Evolutionary conservation across 306 rosid genomes (phyloP), one percentile per base, ranked within the genome.

Genomic region (Ammopiptanthus mongolicus): DNA sequence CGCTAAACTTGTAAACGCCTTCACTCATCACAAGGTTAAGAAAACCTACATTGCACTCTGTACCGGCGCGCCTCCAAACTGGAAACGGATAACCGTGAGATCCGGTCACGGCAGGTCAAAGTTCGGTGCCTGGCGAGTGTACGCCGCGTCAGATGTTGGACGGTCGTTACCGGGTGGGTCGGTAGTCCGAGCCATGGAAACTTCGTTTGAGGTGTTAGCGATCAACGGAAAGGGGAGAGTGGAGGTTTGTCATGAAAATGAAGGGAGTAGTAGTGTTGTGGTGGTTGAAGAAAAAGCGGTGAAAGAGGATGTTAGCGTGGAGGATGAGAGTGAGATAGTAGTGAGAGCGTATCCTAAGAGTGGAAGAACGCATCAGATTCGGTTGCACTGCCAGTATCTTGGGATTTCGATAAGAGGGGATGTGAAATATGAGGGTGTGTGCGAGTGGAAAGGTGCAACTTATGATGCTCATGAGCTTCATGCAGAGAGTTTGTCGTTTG

Each of bases 341-440:
- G 83, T 90, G 22, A 90, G 96, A 78, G 96, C 97, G 12, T 76
- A 73, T 82, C 96, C 98, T 36, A 77, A 68, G 44, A 91, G 95
- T 76, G 98, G 98, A 80, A 82, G 97, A 83, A 88, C 98, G 6
- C 98, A 95, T 83, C 98, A 95, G 71, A 95, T 95, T 84, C 96
- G 91, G 17, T 66, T 90, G 88, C 98, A 91, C 22, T 91, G 96
- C 69, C 97, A 95, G 56, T 91, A 90, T 81, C 89, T 95, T 56
- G 96, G 97, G 83, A 90, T 90, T 82, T 87, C 97, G 2, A 87
- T 95, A 3, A 65, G 80, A 63, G 97, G 98, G 31, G 98, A 95
- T 82, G 97, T 95, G 70, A 95, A 95, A 84, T 95, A 95, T 65
- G 96, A 91, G 74, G 98, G 97, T 46, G 87, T 79, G 28, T 69